Evolutionary conservation across 192 early-diverging fungal species (phyloP), one percentile per base, ranked within the genome.

Genomic region (Linnemannia elongata): DNA sequence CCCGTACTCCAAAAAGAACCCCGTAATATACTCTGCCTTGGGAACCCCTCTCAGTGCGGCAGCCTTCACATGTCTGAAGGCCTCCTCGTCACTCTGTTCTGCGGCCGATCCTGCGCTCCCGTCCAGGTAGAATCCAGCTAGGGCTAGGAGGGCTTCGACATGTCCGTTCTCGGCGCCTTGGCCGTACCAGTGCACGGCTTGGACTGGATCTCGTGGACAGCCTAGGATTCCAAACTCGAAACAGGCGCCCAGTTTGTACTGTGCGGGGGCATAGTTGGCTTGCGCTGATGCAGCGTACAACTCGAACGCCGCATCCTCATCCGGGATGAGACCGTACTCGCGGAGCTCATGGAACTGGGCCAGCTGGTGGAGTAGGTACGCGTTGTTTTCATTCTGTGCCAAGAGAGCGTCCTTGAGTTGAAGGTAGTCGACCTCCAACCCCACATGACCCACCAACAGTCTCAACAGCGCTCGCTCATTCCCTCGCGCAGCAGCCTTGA

Each of bases 91-190:
- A 35, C 85, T 87, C 35, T 87, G 85, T 42, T 78, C 85, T 38
- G 76, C 85, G 38, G 85, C 85, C 7, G 6, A 27, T 24, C 85
- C 85, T 22, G 85, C 85, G 63, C 85, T 81, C 57, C 96, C 97
- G 33, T 93, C 94, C 36, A 97, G 82, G 79, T 96, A 97, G 89
- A 96, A 95, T 15, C 95, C 95, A 30, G 94, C 93, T 15, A 98
- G 89, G 76, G 94, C 96, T 75, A 98, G 93, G 91, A 96, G 93
- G 49, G 96, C 95, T 81, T 96, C 90, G 22, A 93, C 94, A 36
- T 96, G 93, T 44, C 95, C 96, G 72, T 94, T 91, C 52, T 94
- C 95, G 9, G 97, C 97, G 1, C 96, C 97, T 76, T 93, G 88
- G 36, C 90, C 88, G 87, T 96, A 98, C 89, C 94, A 96, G 55